phyloP scores from a whole-genome alignment of 202 grass and related monocot species.

The Eragrostis tef region DNA sequence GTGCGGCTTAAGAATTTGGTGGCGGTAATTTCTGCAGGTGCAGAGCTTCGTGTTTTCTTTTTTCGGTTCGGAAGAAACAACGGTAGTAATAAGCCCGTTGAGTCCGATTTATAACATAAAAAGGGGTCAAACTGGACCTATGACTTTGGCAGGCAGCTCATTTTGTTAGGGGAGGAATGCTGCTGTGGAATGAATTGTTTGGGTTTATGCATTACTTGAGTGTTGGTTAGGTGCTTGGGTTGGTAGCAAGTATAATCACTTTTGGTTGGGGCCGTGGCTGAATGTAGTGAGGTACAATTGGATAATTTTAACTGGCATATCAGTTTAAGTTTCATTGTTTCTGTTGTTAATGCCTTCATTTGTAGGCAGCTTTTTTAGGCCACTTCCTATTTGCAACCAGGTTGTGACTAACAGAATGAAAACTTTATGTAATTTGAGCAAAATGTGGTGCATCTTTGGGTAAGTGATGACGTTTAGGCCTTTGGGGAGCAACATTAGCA shows the following conservation, averaged over 20 bases:
- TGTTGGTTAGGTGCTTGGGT: neutral
- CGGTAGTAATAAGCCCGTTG: neutral
- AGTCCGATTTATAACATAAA: neutral
- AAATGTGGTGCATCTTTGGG: neutral
- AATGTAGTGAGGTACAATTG: neutral
- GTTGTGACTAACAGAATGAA: slow-evolving; percentile 6
- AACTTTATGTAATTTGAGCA: neutral
- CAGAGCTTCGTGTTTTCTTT: neutral
- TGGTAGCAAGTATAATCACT: neutral
- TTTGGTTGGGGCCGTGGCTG: neutral
- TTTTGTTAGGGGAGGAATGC: slow-evolving; percentile 11
- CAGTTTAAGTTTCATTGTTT: neutral
- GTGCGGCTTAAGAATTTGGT: neutral
- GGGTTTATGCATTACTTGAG: slow-evolving; percentile 11
- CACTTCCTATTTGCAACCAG: neutral
- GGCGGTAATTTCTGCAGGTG: neutral
- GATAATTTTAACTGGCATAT: neutral
- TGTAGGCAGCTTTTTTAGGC: neutral
- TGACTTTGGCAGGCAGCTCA: neutral
- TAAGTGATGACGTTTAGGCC: neutral
- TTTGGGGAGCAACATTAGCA: neutral
- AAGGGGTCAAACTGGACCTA: neutral
- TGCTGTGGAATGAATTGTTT: neutral
- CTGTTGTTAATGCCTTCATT: neutral
- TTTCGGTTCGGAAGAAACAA: neutral